A percentile compares a stretch with the other conserved stretches of the same genome.
Conservation (phyloP, 805 yeast genomes). For the Lipomyces starkeyi region DNA sequence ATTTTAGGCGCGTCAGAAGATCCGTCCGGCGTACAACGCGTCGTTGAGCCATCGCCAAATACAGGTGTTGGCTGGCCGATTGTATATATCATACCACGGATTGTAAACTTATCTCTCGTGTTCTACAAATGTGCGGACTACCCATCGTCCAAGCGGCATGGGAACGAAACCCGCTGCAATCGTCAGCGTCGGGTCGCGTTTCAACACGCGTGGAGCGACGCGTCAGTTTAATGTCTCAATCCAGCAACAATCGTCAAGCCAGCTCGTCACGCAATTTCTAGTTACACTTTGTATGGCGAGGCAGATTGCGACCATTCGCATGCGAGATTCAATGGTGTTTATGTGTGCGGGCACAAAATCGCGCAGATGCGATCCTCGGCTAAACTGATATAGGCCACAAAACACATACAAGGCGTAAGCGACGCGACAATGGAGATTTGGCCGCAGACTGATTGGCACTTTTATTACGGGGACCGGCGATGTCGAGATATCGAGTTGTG, state of each 20-base stretch:
- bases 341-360: too few relatives aligned
- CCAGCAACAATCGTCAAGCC: neutral
- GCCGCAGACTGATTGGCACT: neutral
- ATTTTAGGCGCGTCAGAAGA: slow-evolving; percentile 28
- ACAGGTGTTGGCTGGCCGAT: neutral
- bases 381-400: too few relatives aligned
- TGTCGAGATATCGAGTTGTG: neutral
- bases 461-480: neutral
- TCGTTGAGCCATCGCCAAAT: neutral
- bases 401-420: neutral
- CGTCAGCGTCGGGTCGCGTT: neutral
- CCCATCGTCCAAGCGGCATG: too few relatives aligned
- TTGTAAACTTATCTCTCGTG: neutral
- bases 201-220: too few relatives aligned
- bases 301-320: neutral
- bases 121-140: too few relatives aligned
- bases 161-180: neutral
- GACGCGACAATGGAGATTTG: neutral
- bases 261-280: neutral
- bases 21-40: slow-evolving; percentile 33
- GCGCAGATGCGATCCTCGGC: too few relatives aligned
- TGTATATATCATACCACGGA: neutral
- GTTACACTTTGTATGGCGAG: neutral
- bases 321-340: neutral
- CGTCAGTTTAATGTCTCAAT: neutral